These are phyloP conservation scores for Solanum corneliomulleri DNA, from an alignment of 257 asterid species.

Conservation along the genomic window DNA sequence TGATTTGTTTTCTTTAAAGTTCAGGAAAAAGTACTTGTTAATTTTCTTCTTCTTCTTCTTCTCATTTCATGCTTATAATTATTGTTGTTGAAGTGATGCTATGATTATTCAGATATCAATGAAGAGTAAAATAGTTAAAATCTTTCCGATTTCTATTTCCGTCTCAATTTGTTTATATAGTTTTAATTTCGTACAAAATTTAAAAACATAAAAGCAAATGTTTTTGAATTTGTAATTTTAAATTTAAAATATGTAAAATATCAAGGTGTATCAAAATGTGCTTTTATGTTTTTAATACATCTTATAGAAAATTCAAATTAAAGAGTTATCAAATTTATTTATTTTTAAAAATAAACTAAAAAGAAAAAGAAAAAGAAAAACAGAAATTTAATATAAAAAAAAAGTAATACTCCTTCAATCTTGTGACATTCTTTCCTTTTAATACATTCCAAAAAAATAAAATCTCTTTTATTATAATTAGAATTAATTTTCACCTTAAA, in stretches of 20 bases:
- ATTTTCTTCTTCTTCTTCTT: neutral
- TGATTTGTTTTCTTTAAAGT: neutral
- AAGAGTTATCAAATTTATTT: too few species aligned
- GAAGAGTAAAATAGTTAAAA: neutral
- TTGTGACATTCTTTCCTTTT: too few species aligned
- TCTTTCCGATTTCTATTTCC: rapidly evolving
- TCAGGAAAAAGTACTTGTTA: neutral
- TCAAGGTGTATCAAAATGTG: neutral
- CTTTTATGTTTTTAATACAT: too few species aligned
- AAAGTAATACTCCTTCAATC: too few species aligned
- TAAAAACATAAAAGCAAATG: too few species aligned
- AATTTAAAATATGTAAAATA: too few species aligned
- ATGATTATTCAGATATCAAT: neutral
- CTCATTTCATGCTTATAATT: neutral
- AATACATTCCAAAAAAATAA: neutral
- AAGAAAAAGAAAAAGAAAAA: too few species aligned
- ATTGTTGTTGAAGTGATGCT: neutral
- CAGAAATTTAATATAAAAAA: neutral
- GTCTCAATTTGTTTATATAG: neutral
- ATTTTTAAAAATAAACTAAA: too few species aligned
- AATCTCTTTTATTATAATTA: neutral
- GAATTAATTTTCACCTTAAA: too few species aligned
- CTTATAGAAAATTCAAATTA: neutral
- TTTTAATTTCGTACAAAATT: too few species aligned
- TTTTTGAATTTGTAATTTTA: too few species aligned